These are phyloP conservation scores for Aspergillus uvarum DNA, from an alignment of 2,329 filamentous ascomycete genomes.

Conservation along the genomic window DNA sequence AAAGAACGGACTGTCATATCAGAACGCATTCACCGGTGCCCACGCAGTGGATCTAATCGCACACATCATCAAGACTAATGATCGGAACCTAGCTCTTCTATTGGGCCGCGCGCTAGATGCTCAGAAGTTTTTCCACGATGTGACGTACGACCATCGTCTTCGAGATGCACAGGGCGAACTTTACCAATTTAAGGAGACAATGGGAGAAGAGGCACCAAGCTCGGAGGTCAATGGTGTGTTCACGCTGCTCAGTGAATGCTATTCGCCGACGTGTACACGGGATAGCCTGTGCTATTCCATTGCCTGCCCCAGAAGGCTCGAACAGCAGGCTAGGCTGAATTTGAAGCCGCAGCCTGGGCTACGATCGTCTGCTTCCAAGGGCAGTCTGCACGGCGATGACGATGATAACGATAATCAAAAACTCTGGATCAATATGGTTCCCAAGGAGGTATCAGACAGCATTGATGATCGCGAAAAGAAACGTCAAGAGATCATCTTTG, in stretches of 20 bases:
- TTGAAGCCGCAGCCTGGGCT: conserved; percentile 88
- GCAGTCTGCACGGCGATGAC: conserved; percentile 74
- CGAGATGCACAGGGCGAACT: conserved; percentile 93
- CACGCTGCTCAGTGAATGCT: conserved; percentile 92
- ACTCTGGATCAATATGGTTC: conserved; percentile 98
- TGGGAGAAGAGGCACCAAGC: conserved; percentile 69
- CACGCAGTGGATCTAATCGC: conserved; percentile 94
- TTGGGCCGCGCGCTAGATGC: conserved; percentile 90
- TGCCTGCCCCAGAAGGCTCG: conserved; percentile 85
- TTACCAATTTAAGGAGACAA: conserved; percentile 92
- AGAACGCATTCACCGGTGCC: conserved; percentile 92
- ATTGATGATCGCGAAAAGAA: conserved; percentile 93
- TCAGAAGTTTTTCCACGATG: conserved; percentile 99
- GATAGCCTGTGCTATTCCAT: conserved; percentile 98
- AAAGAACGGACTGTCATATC: conserved; percentile 96
- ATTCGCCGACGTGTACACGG: conserved; percentile 93
- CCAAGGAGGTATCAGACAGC: conserved; percentile 88
- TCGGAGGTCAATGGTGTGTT: conserved; percentile 93
- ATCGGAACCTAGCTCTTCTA: conserved; percentile 88
- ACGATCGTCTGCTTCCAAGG: conserved; percentile 67
- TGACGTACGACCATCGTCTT: conserved; percentile 93
- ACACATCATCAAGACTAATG: conserved; percentile 95
- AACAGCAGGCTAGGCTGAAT: conserved; percentile 92
- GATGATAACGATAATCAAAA: conserved; percentile 94
- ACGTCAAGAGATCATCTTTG: conserved; percentile 94